Evolutionary conservation across 1,284 basidiomycete genomes (phyloP).

Genomic region (Rhodotorula sp.): DNA sequence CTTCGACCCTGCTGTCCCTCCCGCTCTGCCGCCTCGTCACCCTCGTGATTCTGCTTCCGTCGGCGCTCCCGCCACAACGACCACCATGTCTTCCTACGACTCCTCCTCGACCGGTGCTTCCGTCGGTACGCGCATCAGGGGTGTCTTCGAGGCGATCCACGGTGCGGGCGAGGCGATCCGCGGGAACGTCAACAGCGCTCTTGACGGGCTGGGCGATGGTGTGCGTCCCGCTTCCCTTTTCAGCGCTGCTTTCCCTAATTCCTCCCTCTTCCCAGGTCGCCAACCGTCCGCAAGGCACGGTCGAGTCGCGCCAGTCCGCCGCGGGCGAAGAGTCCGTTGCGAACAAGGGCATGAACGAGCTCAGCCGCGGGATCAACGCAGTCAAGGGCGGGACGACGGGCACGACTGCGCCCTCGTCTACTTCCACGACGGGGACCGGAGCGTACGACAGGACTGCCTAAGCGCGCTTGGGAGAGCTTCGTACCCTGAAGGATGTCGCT

Average conservation of each 20-base stretch:
- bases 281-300: conserved; percentile 29
- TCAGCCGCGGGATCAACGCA: conserved; percentile 14
- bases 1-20: neutral
- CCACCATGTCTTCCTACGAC: neutral
- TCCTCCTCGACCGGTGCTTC: neutral
- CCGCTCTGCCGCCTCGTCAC: neutral
- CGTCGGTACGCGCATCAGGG: conserved; percentile 4
- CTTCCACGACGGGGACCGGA: neutral
- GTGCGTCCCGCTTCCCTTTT: conserved; percentile 4
- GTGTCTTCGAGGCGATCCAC: conserved; percentile 16
- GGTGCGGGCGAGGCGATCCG: conserved; percentile 37
- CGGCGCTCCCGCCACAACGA: neutral
- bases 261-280: conserved; percentile 9
- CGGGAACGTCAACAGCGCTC: conserved; percentile 19
- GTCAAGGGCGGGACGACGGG: conserved; percentile 3
- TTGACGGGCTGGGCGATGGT: conserved; percentile 30
- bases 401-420: neutral
- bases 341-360: conserved; percentile 22
- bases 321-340: conserved; percentile 8
- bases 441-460: too few species aligned
- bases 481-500: too few species aligned
- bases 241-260: too few species aligned
- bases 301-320: conserved; percentile 7
- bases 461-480: neutral
- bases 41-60: neutral